Evolutionary conservation across 495 filamentous ascomycete species (phyloP).

Genomic region (Annulohypoxylon maeteangense): DNA sequence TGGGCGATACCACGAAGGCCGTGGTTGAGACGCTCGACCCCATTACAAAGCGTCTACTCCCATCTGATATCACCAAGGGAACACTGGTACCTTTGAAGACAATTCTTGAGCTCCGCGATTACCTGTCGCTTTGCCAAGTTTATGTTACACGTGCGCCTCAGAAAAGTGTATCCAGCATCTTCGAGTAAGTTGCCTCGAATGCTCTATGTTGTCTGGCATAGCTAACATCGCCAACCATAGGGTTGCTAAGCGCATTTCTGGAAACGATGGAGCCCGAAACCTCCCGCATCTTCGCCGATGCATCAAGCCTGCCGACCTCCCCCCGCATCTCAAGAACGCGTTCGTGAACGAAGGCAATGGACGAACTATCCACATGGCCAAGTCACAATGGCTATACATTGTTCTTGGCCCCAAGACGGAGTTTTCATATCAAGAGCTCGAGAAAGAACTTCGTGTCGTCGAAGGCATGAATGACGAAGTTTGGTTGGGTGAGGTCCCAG

Average conservation of each 20-base stretch:
- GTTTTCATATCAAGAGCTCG: conserved; percentile 53
- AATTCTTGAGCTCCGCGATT: conserved; percentile 62
- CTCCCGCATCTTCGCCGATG: conserved; percentile 85
- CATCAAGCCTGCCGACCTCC: conserved; percentile 75
- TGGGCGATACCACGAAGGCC: conserved; percentile 49
- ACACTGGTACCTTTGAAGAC: conserved; percentile 67
- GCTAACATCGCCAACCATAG: conserved; percentile 35
- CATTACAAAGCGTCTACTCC: conserved; percentile 42
- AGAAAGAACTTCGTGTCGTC: conserved; percentile 46
- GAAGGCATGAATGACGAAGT: conserved; percentile 59
- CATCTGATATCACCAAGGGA: conserved; percentile 39
- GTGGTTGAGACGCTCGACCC: conserved; percentile 50
- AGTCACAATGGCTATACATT: conserved; percentile 61
- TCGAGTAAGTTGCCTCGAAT: conserved; percentile 57
- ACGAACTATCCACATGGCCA: conserved; percentile 57
- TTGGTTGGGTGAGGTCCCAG: conserved; percentile 62
- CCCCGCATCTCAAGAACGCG: conserved; percentile 58
- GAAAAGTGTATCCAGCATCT: conserved; percentile 61
- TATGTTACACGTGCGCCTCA: conserved; percentile 64
- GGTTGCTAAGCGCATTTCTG: conserved; percentile 35
- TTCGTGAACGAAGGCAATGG: conserved; percentile 61
- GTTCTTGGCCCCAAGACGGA: conserved; percentile 56
- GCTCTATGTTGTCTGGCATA: neutral
- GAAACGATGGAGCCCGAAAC: conserved; percentile 59
- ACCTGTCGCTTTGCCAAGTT: conserved; percentile 57